Evolutionary conservation across 768 basidiomycete species (phyloP), one percentile per base, ranked within the genome.

Genomic region (Calocera viscosa): DNA sequence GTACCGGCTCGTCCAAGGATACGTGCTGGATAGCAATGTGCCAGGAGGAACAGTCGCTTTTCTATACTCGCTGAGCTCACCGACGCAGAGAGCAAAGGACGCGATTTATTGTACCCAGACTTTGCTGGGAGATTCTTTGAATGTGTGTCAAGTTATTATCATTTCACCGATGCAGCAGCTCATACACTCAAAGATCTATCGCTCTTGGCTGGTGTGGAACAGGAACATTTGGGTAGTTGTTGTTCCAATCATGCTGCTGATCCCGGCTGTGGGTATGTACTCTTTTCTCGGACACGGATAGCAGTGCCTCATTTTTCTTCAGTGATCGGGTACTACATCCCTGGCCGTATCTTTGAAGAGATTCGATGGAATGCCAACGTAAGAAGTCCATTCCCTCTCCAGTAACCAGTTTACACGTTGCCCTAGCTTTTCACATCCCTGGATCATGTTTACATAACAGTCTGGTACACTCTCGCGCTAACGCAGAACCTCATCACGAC

Each of bases 21-120:
- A 16, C 24, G 49, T 49, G 8, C 14, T 49, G 49, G 10, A 26
- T 26, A 24, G 22, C 10, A 16, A 14, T n/a, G 24, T 26, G 49
- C 49, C 49, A 8, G 49, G 49, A 49, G 49, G 14, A 10, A n/a
- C 49, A 10, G 49, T 49, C 49, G 12, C 24, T 7, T 49, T 16
- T 26, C 24, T 49, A n/a, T 49, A 49, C 24, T 49, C 49, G 49
- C 22, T 49, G 24, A 8, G 11, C 14, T 8, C 10, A 24, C 49
- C 49, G 49, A 49, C 49, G 24, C 49, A 49, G 49, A 49, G 22
- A n/a, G 49, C 49, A n/a, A 49, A 49, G 22, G 49, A 49, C 22
- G 8, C 24, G 14, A 24, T 49, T 14, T 49, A 49, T 49, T 8
- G 12, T n/a, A 26, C 49, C 14, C 49, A 49, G 49, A 49, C 11